Conservation (phyloP, 2,329 filamentous ascomycete genomes). For the Chalaropsis thielavioides region DNA sequence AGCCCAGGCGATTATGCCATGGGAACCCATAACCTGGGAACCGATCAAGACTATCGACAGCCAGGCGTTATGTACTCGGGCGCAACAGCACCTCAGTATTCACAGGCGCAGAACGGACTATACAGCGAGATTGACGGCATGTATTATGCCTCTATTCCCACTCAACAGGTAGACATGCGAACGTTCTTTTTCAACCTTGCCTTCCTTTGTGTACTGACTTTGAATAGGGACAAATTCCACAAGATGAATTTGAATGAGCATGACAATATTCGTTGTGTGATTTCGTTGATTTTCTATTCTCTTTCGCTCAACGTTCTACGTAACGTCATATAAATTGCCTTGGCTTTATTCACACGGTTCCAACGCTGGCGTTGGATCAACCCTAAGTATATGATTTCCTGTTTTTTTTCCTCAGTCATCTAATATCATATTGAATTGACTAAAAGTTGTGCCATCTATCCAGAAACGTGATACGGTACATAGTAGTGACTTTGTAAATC, state of each 20-base stretch:
- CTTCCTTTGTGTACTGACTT: slow-evolving; percentile 4
- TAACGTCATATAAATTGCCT: too few relatives aligned
- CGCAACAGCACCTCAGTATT: slow-evolving; percentile 59
- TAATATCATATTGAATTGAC: neutral
- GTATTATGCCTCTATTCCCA: slow-evolving; percentile 72
- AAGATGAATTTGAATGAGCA: slow-evolving; percentile 33
- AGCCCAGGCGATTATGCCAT: slow-evolving; percentile 41
- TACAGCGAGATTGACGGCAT: slow-evolving; percentile 71
- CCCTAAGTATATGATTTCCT: neutral
- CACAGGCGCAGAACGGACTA: slow-evolving; percentile 64
- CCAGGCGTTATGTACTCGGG: slow-evolving; percentile 64
- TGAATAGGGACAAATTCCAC: slow-evolving; percentile 30
- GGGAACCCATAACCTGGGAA: slow-evolving; percentile 46
- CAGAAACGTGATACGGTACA: neutral
- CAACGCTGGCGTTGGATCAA: neutral
- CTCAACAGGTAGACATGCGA: slow-evolving; percentile 54
- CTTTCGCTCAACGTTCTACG: neutral
- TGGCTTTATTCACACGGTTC: neutral
- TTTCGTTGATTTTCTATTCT: neutral
- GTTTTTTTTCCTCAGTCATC: neutral
- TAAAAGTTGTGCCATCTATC: neutral
- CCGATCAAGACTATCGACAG: slow-evolving; percentile 66
- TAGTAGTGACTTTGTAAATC: neutral
- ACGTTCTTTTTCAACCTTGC: too few relatives aligned
- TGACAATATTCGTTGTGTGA: neutral